phyloP scores from a whole-genome alignment of 768 basidiomycete genomes.

The Leucosporidium creatinivorum region DNA sequence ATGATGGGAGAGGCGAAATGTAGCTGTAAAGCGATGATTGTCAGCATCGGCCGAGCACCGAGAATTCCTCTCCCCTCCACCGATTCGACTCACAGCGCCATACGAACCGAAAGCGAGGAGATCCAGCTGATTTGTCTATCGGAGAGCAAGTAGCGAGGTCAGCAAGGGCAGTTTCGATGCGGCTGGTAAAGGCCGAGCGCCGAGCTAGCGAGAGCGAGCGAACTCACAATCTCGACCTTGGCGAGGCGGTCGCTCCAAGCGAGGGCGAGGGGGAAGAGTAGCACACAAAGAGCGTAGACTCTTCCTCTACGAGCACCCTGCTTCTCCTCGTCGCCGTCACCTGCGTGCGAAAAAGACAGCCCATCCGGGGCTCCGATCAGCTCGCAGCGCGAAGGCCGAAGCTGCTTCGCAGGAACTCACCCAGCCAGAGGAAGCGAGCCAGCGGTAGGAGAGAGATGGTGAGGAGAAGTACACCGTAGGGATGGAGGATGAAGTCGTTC shows the following conservation, averaged over 20 bases:
- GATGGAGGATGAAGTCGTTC: conserved; percentile 16
- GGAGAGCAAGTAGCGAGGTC: not conserved
- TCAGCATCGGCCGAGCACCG: too few relatives aligned
- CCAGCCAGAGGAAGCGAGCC: conserved; percentile 12
- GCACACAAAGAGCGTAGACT: conserved; percentile 17
- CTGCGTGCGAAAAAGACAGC: not conserved
- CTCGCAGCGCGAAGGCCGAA: not conserved
- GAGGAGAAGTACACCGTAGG: conserved; percentile 10
- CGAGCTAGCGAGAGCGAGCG: not conserved
- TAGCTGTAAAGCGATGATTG: not conserved
- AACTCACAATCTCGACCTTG: conserved; percentile 5
- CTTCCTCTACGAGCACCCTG: conserved; percentile 6
- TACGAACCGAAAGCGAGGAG: conserved; percentile 26
- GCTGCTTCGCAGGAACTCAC: not conserved
- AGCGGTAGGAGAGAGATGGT: conserved; percentile 22
- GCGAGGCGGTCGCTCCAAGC: conserved; percentile 4
- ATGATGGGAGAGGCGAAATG: conserved; percentile 31
- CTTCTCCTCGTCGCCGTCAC: conserved; percentile 7
- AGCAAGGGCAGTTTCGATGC: not conserved
- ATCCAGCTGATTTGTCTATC: conserved; percentile 18
- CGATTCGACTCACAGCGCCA: conserved; percentile 14
- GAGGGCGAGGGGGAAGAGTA: conserved; percentile 7
- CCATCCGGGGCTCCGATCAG: not conserved
- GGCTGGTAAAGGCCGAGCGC: not conserved
- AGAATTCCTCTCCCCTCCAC: too few relatives aligned